phyloP scores from a whole-genome alignment of 2,329 filamentous ascomycete genomes.

The Ascochyta clinopodiicola region DNA sequence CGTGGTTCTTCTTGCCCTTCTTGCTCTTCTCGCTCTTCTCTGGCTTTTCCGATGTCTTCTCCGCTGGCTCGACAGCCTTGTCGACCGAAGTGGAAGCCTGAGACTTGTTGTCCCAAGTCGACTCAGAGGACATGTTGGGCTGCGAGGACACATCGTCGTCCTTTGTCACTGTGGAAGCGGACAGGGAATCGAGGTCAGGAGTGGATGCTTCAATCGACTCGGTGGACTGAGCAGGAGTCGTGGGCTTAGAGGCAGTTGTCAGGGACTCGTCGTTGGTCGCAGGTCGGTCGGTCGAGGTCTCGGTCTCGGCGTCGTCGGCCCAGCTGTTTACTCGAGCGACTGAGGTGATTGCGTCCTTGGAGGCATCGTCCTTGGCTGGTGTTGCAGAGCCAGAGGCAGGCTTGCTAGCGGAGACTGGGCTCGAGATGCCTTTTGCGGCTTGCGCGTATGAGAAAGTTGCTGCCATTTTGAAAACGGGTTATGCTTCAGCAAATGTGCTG shows the following conservation, averaged over 20 bases:
- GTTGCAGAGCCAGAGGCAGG: conserved; percentile 52
- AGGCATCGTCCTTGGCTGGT: conserved; percentile 49
- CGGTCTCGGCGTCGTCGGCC: conserved; percentile 57
- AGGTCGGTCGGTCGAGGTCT: conserved; percentile 35
- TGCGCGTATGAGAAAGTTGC: conserved; percentile 88
- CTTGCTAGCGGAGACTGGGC: conserved; percentile 54
- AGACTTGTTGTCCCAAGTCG: conserved; percentile 70
- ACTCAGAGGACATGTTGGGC: conserved; percentile 69
- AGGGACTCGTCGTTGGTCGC: conserved; percentile 32
- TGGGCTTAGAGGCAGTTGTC: conserved; percentile 25
- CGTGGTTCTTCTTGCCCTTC: conserved; percentile 56
- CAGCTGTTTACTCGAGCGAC: conserved; percentile 50
- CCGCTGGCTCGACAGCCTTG: conserved; percentile 60
- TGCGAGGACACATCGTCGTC: conserved; percentile 68
- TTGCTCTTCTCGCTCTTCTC: conserved; percentile 59
- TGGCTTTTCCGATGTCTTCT: conserved; percentile 63
- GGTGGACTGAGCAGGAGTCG: conserved; percentile 19
- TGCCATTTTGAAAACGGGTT: conserved; percentile 34
- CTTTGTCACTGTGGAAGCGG: conserved; percentile 61
- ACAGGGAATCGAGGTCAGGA: conserved; percentile 61
- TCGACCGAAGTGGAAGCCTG: conserved; percentile 70
- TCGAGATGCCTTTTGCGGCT: conserved; percentile 81
- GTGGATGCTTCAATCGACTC: conserved; percentile 52
- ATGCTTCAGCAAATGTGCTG: conserved; percentile 9
- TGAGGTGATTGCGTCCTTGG: conserved; percentile 29